Base-by-base conservation (phyloP, 2,329 filamentous ascomycete genomes). In the Calonectria pseudoturangicola region DNA sequence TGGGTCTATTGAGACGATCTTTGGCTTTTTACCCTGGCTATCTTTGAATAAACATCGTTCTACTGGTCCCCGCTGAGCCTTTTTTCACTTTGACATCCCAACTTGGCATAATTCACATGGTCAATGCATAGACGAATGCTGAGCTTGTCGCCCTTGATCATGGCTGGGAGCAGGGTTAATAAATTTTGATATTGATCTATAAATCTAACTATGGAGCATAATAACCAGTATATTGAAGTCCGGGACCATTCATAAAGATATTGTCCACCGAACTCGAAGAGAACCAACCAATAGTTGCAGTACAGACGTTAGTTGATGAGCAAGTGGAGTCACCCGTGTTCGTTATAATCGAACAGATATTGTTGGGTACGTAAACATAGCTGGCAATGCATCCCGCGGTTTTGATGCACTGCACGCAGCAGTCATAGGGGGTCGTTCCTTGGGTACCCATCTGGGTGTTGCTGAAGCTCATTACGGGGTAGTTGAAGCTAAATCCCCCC, bases 241-340 rank as follows among this genome's bases (percentile, higher is more conserved):
- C 54, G 16, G 54, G 54, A 16, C 54, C 54, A 27, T 60, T 60
- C 54, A 60, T 60, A 21, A 39, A 60, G 21, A 60, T 60, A 21
- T 33, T 36, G 6, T 60, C 27, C 33, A 41, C 54, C 33, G 39
- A 13, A 12, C 6, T 1, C 5, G 36, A 21, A 9, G 33, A 8
- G 21, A 60, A 60, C 54, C 54, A 60, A 8, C 54, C 54, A 3
- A 60, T 60, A 8, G 33, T 41, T 10, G 54, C 54, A 27, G 33
- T 18, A 25, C 54, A 60, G 15, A 60, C 33, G 6, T 60, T 60
- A 7, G n/a, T 36, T 6, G 33, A 13, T 18, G 54, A 60, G 16
- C 54, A 60, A 5, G 54, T 60, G 3, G 13, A n/a, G 2, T 15
- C n/a, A 12, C 16, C 54, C 8, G 28, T 25, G 21, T 60, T 51